Percentiles rank a stretch among this genome's conserved stretches.
Conservation (phyloP, 2,329 filamentous ascomycete genomes). For the Cercospora janseana region DNA sequence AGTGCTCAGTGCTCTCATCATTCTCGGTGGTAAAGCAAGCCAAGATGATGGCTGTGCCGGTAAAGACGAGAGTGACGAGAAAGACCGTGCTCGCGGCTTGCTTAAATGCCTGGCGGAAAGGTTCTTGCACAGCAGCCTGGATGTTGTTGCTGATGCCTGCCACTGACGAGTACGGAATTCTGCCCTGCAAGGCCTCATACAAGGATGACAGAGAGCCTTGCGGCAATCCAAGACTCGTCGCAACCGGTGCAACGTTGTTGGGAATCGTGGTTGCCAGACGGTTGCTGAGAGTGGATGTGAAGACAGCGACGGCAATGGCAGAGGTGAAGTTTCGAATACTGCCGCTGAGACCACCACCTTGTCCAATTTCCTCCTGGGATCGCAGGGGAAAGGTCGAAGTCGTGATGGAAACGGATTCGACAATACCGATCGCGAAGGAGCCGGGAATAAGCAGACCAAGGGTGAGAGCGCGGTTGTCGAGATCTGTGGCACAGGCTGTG, state of each 20-base stretch:
- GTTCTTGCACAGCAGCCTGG: constrained; percentile 26
- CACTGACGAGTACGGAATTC: constrained; percentile 20
- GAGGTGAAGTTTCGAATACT: constrained; percentile 29
- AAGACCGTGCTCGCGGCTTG: constrained; percentile 28
- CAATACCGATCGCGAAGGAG: constrained; percentile 28
- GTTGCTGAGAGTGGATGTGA: constrained; percentile 29
- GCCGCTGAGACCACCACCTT: constrained; percentile 28
- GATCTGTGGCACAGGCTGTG: constrained; percentile 25
- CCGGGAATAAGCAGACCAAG: constrained; percentile 28
- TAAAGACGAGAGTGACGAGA: constrained; percentile 28
- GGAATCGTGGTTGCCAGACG: constrained; percentile 24
- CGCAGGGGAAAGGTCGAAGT: constrained; percentile 32
- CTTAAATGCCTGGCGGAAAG: constrained; percentile 26
- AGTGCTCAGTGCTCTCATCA: constrained; percentile 29
- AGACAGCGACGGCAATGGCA: constrained; percentile 29
- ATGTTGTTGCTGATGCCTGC: constrained; percentile 26
- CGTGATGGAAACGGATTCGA: constrained; percentile 29
- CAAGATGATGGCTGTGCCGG: constrained; percentile 28
- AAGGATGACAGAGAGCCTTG: constrained; percentile 21
- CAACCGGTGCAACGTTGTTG: constrained; percentile 25
- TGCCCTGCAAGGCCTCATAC: constrained; percentile 21
- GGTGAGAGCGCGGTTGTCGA: constrained; percentile 26
- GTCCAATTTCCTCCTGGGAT: constrained; percentile 31
- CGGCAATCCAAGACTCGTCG: constrained; percentile 22
- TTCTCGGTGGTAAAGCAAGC: constrained; percentile 31